Base-by-base conservation (phyloP, 2,329 filamentous ascomycete species). In the Sphaerulina musiva region DNA sequence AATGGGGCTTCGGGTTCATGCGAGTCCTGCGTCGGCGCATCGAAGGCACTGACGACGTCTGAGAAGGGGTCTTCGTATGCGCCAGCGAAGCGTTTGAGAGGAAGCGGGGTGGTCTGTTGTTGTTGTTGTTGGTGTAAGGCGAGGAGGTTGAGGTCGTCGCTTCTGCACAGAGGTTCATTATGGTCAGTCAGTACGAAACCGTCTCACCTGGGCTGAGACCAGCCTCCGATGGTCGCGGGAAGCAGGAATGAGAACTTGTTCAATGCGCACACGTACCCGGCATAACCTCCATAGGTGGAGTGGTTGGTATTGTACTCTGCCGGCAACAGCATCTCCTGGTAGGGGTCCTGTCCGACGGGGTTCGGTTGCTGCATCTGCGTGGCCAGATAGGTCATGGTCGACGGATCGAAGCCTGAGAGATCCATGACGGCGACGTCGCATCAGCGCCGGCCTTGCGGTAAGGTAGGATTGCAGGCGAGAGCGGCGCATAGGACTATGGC, bases 271-370 rank as follows among this genome's bases (percentile, higher is more conserved):
- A 50, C 46, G 36, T 75, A 83, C 81, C 80, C 80, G 59, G 78
- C 78, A 61, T 83, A 80, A 47, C 78, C 76, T 62, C 82, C 79
- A 65, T 80, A 83, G 59, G 78, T 79, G 42, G 80, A 80, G 60
- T 77, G 78, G 62, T 81, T 79, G 59, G 82, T 80, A 46, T 77
- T 76, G 51, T 78, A 69, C 56, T 83, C 80, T 61, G 82, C 72
- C 32, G 75, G 73, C 42, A 78, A 70, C n/a, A 75, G 69, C 66
- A 78, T 74, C 23, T 76, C 71, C 65, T 65, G 59, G 49, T 66
- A 68, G 40, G 72, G 69, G 60, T 74, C 70, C 9, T 65, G 57
- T 49, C 73, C 72, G 52, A 76, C 74, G 47, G 79, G 72, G 67
- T 77, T 76, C 46, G 77, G 74, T 57, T 82, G 76, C 52, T 77